phyloP scores from a whole-genome alignment of 176 grass and related monocot species.

The Musa troglodytarum region DNA sequence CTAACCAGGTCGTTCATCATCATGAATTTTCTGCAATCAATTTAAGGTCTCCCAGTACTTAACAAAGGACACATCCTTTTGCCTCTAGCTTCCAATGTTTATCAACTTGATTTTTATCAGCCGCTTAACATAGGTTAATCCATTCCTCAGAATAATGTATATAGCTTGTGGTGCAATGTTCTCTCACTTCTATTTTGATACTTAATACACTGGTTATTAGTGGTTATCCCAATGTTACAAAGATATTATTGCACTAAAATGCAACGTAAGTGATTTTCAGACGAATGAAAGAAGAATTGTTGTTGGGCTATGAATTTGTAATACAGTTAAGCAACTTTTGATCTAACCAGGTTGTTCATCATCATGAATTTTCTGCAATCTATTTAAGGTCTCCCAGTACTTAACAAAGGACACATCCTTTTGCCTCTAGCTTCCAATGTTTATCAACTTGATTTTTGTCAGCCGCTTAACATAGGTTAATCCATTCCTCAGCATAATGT shows the following conservation, averaged over 20 bases:
- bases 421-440: background rate
- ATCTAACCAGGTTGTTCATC: background rate
- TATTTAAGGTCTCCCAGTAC: background rate
- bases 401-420: background rate
- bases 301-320: background rate
- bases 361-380: background rate
- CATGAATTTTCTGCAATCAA: background rate
- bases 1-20: background rate
- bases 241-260: too few relatives aligned
- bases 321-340: background rate
- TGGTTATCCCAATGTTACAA: too few relatives aligned
- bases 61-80: background rate
- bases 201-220: too few relatives aligned
- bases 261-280: too few relatives aligned
- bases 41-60: background rate
- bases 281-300: background rate
- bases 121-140: background rate
- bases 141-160: background rate
- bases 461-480: background rate
- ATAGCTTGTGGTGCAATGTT: too few relatives aligned
- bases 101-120: background rate
- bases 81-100: background rate
- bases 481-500: background rate
- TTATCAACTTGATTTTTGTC: background rate
- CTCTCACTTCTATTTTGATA: too few relatives aligned